These are phyloP conservation scores for Alternaria gansuensis DNA, from an alignment of 2,329 filamentous ascomycete genomes.

Conservation along the genomic window DNA sequence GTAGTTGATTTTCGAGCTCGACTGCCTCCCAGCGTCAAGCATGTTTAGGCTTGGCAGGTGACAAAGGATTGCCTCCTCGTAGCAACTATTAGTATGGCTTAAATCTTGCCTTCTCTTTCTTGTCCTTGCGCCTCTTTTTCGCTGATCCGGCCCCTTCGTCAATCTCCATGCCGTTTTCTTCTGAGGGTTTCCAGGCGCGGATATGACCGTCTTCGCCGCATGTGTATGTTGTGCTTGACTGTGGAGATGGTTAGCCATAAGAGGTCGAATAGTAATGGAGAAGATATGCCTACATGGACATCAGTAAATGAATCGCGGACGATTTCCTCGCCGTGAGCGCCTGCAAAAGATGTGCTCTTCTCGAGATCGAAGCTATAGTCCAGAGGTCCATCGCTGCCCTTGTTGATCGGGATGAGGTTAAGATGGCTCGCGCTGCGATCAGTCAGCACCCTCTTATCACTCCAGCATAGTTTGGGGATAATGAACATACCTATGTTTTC, in stretches of 20 bases:
- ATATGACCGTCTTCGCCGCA: constrained; percentile 61
- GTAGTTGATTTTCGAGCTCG: no score
- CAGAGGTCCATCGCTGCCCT: constrained; percentile 33
- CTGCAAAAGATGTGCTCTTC: constrained; percentile 46
- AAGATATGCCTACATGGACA: constrained; percentile 38
- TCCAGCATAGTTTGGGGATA: neutral
- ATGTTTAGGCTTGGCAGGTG: neutral
- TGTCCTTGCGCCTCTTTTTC: constrained; percentile 39
- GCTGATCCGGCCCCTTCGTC: constrained; percentile 33
- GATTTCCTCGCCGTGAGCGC: constrained; percentile 60
- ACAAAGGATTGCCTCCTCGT: neutral
- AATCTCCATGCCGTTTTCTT: constrained; percentile 37
- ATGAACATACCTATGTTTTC: constrained; percentile 70
- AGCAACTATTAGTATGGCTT: constrained; percentile 36
- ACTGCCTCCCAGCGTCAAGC: neutral
- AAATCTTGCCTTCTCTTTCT: constrained; percentile 50
- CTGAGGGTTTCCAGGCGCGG: constrained; percentile 53
- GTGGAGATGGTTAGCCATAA: constrained; percentile 10
- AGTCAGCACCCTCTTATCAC: constrained; percentile 8
- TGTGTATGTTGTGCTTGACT: constrained; percentile 54
- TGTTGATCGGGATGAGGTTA: constrained; percentile 45
- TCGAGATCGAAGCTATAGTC: constrained; percentile 43
- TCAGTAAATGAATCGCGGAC: constrained; percentile 58
- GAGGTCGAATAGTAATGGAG: neutral
- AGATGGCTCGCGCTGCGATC: constrained; percentile 36